phyloP scores from a whole-genome alignment of 1,284 basidiomycete species.

The Leccinum griseonigrum region DNA sequence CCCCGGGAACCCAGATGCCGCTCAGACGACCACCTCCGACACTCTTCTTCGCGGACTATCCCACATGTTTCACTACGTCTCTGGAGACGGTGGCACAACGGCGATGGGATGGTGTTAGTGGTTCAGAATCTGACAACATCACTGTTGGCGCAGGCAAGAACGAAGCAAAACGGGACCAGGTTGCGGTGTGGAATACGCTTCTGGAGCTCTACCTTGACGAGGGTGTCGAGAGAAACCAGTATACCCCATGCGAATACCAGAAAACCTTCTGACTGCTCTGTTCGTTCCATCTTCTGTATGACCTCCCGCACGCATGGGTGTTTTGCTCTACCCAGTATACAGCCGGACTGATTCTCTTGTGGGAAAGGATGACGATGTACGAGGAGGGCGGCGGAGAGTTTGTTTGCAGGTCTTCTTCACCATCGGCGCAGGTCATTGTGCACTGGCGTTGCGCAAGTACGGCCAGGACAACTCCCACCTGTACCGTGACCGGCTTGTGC shows the following conservation, averaged over 20 bases:
- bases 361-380: constrained; percentile 94
- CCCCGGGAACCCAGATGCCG: constrained; percentile 25
- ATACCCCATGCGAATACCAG: constrained; percentile 16
- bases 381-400: constrained; percentile 40
- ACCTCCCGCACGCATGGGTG: constrained; percentile 88
- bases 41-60: constrained; percentile 90
- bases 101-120: constrained; percentile 55
- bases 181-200: constrained; percentile 93
- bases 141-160: constrained; percentile 33
- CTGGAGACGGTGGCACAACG: constrained; percentile 83
- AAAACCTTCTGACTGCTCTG: constrained; percentile 74
- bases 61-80: constrained; percentile 58
- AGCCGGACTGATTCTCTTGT: constrained; percentile 82
- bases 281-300: constrained; percentile 73
- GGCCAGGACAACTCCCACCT: constrained; percentile 71
- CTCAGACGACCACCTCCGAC: constrained; percentile 75
- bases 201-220: constrained; percentile 83
- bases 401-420: no score
- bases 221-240: constrained; percentile 18
- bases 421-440: constrained; percentile 43
- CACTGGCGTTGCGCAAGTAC: constrained; percentile 65
- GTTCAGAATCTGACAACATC: constrained; percentile 12
- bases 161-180: constrained; percentile 71
- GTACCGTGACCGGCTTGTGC: constrained; percentile 70
- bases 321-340: constrained; percentile 88